Base-by-base conservation (phyloP, 768 basidiomycete genomes). In the Suillus cothurnatus region DNA sequence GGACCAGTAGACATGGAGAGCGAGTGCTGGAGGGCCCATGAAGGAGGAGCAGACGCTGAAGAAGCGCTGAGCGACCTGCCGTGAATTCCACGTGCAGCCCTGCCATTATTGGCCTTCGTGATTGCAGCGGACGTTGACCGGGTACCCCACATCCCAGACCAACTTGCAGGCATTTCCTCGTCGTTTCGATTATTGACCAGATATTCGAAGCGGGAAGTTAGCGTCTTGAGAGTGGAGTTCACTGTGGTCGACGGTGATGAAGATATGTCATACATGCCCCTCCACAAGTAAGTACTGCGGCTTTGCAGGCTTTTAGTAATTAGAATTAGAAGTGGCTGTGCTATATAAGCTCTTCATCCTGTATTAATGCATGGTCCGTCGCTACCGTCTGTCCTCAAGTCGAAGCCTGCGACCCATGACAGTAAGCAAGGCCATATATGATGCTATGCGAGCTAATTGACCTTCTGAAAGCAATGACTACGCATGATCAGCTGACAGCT, bases 401-500 rank as follows among this genome's bases (percentile, higher is more conserved):
- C 75, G 11, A 62, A 67, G 12, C 76, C 76, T 43, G 71, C 75
- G 32, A 77, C 71, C 0, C 75, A 76, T 72, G 75, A 76, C 61
- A 65, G 75, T 77, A 67, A 68, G 75, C 32, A 11, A 21, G 8
- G 12, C 11, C 26, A 9, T 12, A 14, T 4, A 7, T 6, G 15
- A 19, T 61, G 21, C 38, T 9, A 32, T 2, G 26, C 32, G 19
- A 55, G 45, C 2, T 52, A 19, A 28, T 17, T 52, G 64, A 34
- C 38, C 21, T 68, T 55, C 63, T 39, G 55, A 32, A 43, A 89
- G 89, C 78, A 26, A 74, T 78, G 19, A 87, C 90, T 12, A 83
- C 85, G n/a, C 72, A 78, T 21, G 81, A 88, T 50, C 82, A 91
- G 66, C 71, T 90, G 41, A 70, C 80, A 3, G 77, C 82, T 3